Evolutionary conservation across 805 yeast species (phyloP), one percentile per base, ranked within the genome.

Genomic region (Wickerhamomyces alni): DNA sequence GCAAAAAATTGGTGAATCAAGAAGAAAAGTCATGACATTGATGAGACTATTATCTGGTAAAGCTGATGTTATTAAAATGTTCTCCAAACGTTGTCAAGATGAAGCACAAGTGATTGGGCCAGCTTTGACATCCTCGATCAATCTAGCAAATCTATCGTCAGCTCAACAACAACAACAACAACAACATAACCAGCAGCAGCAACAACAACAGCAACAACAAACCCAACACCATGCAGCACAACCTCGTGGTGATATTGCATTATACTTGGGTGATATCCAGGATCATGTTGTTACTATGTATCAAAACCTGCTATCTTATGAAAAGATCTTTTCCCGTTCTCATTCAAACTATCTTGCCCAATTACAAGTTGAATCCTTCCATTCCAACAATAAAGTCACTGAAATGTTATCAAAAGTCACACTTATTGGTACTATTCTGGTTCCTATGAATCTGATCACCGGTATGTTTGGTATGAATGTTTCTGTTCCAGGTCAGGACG

Each of bases 401-500:
- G 85, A 79, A 49, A 82, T 91, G 74, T 70, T 91, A 40, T 86
- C 96, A 25, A 84, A 85, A 56, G 95, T 89, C 19, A 89, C 99
- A 0, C 54, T 91, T 43, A 67, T 91, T 27, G 98, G 97, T 72
- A 88, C 97, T 0, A 70, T 91, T 53, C 67, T 91, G 24, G 83
- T 91, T 46, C 98, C 98, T 13, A 72, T 91, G 70, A 91, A 91
- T 59, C 67, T 91, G 42, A 73, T 91, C 33, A 87, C 97, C 2
- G 96, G 97, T 59, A 57, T 89, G 46, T 91, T 91, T 63, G 97
- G 97, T 54, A 91, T 91, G 99, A 91, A 91, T 61, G 98, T 91
- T 16, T 62, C 52, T 11, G 84, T 91, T 22, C 97, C 97, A 0
- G 96, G 96, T 22, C 63, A 73, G 43, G 65, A 50, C 12, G 69